Base-by-base conservation (phyloP, 1,284 basidiomycete genomes). In the Puccinia triticina region DNA sequence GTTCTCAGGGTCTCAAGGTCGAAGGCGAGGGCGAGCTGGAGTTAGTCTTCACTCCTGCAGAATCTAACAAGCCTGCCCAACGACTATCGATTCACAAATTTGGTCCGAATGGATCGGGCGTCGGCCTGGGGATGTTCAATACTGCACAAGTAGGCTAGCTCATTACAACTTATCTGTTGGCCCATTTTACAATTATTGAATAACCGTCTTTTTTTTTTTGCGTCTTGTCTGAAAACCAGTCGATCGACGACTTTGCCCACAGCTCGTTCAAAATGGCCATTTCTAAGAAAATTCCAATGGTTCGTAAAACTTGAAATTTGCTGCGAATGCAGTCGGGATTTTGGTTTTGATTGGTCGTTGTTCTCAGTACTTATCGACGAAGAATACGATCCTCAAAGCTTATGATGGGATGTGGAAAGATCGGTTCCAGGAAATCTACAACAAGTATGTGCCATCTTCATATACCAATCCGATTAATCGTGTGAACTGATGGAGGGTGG, bases 371-470 rank as follows among this genome's bases (percentile, higher is more conserved):
- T 82, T 87, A 69, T 84, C 84, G 40, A 86, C 86, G 71, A 87
- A 87, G 85, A 87, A 87, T 85, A 87, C 86, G 43, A 87, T 87
- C 77, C 85, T 87, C 40, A 87, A 87, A 83, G 85, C 84, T 10
- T 87, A 87, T 84, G 96, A 99, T 86, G 96, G 96, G 72, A 91
- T 95, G 71, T 99, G 98, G 91, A 98, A 98, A 90, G 97, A 99
- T 86, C 94, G 97, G 87, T 99, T 98, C 92, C 91, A 96, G 88
- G 93, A 95, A 85, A 92, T 98, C 85, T 98, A 94, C 87, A 93
- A 96, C 34, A 86, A 12, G 74, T 78, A 3, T 21, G 29, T 18
- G 69, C 16, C 11, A 12, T 77, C 55, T 77, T 7, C 32, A 46
- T 26, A 11, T 34, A 37, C n/a, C 21, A 14, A 26, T 26, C 40